Evolutionary conservation across 495 filamentous ascomycete genomes (phyloP), one percentile per base, ranked within the genome.

Genomic region (Penicillium turbatum): DNA sequence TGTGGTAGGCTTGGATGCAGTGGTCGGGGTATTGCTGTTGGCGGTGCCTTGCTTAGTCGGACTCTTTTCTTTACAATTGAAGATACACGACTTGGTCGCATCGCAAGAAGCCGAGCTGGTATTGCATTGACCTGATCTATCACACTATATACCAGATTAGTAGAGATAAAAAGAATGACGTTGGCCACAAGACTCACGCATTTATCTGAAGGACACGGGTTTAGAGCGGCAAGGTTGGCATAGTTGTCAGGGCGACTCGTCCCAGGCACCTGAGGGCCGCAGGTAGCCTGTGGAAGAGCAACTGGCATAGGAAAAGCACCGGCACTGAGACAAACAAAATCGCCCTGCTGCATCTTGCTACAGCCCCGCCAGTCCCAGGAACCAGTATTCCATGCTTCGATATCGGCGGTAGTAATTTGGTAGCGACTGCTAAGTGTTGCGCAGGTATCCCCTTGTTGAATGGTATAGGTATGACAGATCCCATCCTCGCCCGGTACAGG

Each of bases 261-360:
- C 7, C 60, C 57, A 2, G 57, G 57, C 1, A 60, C 57, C 38
- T 54, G 57, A 15, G 60, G 60, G n/a, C 60, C 60, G 41, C 60
- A 63, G 9, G 42, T 34, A 36, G 60, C 57, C 15, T 55, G 31
- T 8, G 60, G 50, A 31, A 60, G 47, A 34, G 57, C 57, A n/a
- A 54, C 54, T 10, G 57, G 60, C 60, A 63, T 63, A 2, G 60
- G 51, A 40, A 51, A 51, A 13, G 27, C 10, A 8, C 60, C 60
- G 27, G 53, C 16, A 38, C 57, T 53, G 4, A 63, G 30, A 41
- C 60, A 60, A 2, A 63, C 53, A 15, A 60, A 52, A 27, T 17
- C 30, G 3, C 57, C 60, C 7, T 40, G 41, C 17, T 41, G 37
- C 1, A 60, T 0, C 10, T 42, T 11, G 1, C 15, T 11, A 19